Evolutionary conservation across 805 yeast genomes (phyloP).

Genomic region (Blastobotrys attinorum): DNA sequence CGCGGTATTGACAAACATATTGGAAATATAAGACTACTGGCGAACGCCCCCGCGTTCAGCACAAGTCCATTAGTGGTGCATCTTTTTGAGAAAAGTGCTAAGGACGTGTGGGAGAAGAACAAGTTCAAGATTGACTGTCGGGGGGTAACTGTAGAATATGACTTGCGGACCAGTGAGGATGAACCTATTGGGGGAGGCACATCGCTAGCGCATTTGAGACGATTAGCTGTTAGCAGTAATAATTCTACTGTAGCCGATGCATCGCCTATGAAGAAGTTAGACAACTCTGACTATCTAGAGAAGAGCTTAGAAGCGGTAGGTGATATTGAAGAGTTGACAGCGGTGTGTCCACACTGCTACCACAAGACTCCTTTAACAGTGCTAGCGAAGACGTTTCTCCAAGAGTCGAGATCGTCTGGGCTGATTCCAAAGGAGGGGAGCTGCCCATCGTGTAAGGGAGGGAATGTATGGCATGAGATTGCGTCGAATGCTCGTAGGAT

Average conservation of each 20-base stretch:
- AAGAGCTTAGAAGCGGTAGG: neutral
- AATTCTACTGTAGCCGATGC: too few species aligned
- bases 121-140: conserved; percentile 17
- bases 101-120: conserved; percentile 22
- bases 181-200: conserved; percentile 16
- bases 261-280: neutral
- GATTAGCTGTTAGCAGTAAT: too few species aligned
- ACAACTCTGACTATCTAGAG: conserved; percentile 1
- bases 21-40: conserved; percentile 24
- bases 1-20: conserved; percentile 20
- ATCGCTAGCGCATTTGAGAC: neutral
- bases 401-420: neutral
- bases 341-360: conserved; percentile 10
- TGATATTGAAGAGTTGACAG: neutral
- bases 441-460: conserved; percentile 12
- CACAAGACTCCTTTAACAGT: conserved; percentile 3
- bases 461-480: conserved; percentile 10
- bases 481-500: conserved; percentile 6
- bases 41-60: conserved; percentile 18
- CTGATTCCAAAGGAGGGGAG: conserved; percentile 10
- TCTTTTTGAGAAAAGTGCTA: conserved; percentile 21
- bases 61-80: conserved; percentile 23
- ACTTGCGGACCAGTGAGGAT: conserved; percentile 5
- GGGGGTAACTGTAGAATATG: conserved; percentile 7
- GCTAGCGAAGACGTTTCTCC: conserved; percentile 7